Conservation (phyloP, 169 alveolate genomes). For the Plasmodium chabaudi region DNA sequence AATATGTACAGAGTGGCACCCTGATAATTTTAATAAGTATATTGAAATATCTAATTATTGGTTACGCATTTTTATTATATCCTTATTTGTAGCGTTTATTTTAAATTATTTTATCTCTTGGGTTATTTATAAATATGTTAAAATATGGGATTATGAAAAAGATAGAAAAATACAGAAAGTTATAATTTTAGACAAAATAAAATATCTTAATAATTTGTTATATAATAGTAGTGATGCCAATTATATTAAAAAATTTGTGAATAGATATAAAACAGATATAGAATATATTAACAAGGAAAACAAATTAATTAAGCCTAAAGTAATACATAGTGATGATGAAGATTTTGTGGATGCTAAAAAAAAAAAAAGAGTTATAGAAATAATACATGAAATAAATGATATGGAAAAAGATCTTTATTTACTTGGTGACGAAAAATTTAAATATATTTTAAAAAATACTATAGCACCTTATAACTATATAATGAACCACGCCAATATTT, state of each 20-base stretch:
- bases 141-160: slow-evolving; percentile 26
- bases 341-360: slow-evolving; percentile 46
- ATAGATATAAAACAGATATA: slow-evolving; percentile 12
- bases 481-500: slow-evolving; percentile 47
- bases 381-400: slow-evolving; percentile 42
- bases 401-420: slow-evolving; percentile 19
- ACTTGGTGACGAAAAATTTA: slow-evolving; percentile 26
- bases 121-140: slow-evolving; percentile 30
- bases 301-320: slow-evolving; percentile 60
- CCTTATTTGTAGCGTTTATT: slow-evolving; percentile 33
- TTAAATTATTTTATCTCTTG: slow-evolving; percentile 55
- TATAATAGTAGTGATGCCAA: slow-evolving; percentile 2
- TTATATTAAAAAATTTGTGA: neutral
- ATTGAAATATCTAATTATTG: slow-evolving; percentile 42
- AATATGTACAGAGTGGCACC: slow-evolving; percentile 69
- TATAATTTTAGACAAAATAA: slow-evolving; percentile 40
- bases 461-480: slow-evolving; percentile 54
- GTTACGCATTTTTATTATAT: slow-evolving; percentile 36
- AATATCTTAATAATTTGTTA: slow-evolving; percentile 19
- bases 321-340: slow-evolving; percentile 75
- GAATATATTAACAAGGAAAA: neutral
- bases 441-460: slow-evolving; percentile 47
- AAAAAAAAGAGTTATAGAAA: slow-evolving; percentile 10
- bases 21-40: slow-evolving; percentile 37
- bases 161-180: slow-evolving; percentile 42